A percentile compares a stretch with the other conserved stretches of the same genome.
phyloP scores from a whole-genome alignment of 805 yeast species.

The Pichia nakasei region DNA sequence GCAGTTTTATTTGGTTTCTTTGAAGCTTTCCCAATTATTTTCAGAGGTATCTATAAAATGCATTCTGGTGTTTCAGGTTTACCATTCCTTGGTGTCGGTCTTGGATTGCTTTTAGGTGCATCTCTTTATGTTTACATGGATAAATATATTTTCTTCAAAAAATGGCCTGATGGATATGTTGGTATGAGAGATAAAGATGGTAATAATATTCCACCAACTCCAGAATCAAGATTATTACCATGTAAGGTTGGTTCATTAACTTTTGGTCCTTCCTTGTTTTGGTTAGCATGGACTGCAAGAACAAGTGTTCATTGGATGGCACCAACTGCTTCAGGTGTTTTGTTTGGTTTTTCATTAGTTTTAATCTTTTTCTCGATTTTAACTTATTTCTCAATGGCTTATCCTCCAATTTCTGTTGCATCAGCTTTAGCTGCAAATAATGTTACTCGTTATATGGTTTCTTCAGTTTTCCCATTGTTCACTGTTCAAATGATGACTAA shows the following conservation, averaged over 20 bases:
- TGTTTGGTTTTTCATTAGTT: constrained; percentile 69
- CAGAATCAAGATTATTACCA: constrained; percentile 51
- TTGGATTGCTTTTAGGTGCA: constrained; percentile 56
- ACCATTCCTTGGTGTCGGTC: constrained; percentile 63
- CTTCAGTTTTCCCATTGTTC: constrained; percentile 78
- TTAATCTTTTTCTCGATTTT: constrained; percentile 63
- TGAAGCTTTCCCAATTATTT: constrained; percentile 71
- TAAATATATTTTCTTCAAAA: constrained; percentile 40
- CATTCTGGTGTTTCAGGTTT: constrained; percentile 53
- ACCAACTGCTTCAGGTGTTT: constrained; percentile 67
- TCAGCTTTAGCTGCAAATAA: constrained; percentile 89
- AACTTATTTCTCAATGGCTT: constrained; percentile 59
- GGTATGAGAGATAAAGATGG: constrained; percentile 50
- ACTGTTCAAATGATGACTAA: constrained; percentile 74
- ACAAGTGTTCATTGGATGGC: constrained; percentile 63
- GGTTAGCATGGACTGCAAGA: constrained; percentile 76
- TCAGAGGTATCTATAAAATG: constrained; percentile 57
- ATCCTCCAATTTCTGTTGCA: constrained; percentile 71
- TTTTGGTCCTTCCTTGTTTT: constrained; percentile 61
- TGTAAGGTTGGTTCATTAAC: constrained; percentile 61
- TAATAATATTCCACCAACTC: constrained; percentile 43
- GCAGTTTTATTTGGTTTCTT: constrained; percentile 75
- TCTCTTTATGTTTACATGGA: constrained; percentile 42
- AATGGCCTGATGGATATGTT: constrained; percentile 53
- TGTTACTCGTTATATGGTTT: constrained; percentile 62